These are phyloP conservation scores for Mortierella sp. DNA, from an alignment of 371 early-diverging fungal species.

Conservation along the genomic window DNA sequence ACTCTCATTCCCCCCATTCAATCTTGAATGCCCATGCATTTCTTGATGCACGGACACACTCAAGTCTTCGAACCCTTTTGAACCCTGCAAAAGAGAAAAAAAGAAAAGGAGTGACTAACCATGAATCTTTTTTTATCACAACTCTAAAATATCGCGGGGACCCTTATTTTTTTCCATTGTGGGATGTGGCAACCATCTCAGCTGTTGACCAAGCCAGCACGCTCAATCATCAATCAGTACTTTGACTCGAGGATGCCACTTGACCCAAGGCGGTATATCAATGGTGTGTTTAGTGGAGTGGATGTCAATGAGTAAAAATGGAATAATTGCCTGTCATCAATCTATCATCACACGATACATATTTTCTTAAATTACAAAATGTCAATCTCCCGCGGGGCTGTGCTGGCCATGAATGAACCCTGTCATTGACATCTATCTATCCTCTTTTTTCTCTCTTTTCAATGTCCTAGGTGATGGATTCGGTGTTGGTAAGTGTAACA, in stretches of 20 bases:
- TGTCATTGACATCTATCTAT: background rate
- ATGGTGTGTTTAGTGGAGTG: conserved; percentile 66
- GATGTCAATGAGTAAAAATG: background rate
- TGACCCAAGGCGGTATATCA: conserved; percentile 74
- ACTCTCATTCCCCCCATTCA: background rate
- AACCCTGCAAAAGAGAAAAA: background rate
- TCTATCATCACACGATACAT: background rate
- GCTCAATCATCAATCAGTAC: conserved; percentile 88
- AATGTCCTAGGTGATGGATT: conserved; percentile 80
- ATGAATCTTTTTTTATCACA: background rate
- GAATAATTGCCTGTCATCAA: background rate
- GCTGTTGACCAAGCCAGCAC: conserved; percentile 73
- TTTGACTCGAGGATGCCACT: conserved; percentile 79
- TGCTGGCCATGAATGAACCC: background rate
- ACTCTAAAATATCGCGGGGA: background rate
- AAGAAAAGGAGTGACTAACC: background rate
- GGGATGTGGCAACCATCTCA: conserved; percentile 3
- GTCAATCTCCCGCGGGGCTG: no score
- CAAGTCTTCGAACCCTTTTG: background rate
- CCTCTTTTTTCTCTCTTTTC: background rate
- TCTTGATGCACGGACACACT: background rate
- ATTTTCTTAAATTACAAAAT: no score
- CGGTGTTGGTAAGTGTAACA: conserved; percentile 74
- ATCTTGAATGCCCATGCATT: conserved; percentile 7
- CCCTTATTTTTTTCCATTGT: background rate